Evolutionary conservation across 495 filamentous ascomycete species (phyloP).

Genomic region (Coniosporium apollinis): DNA sequence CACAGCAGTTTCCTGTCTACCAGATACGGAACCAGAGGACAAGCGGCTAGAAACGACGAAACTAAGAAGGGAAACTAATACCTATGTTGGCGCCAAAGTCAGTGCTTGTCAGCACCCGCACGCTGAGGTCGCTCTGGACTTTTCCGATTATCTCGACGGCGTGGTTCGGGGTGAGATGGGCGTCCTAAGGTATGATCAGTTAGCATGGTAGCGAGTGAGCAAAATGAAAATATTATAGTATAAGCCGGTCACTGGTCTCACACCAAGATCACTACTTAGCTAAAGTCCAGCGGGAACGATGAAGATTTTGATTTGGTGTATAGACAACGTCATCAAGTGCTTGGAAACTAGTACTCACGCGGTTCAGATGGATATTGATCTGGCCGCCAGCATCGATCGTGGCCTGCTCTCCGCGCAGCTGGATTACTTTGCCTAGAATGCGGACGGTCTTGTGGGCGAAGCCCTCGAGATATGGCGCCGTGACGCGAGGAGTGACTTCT

Average conservation of each 20-base stretch:
- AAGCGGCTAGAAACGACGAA: too few species aligned
- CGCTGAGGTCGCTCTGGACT: constrained; percentile 59
- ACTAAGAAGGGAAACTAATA: too few species aligned
- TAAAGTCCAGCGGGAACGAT: background rate
- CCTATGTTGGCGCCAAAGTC: constrained; percentile 65
- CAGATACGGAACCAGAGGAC: too few species aligned
- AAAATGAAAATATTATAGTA: background rate
- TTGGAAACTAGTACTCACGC: constrained; percentile 36
- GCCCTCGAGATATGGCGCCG: constrained; percentile 20
- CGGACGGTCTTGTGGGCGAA: constrained; percentile 45
- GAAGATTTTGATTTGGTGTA: constrained; percentile 1
- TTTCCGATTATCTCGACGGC: constrained; percentile 83
- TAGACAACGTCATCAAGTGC: too few species aligned
- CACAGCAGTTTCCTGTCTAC: too few species aligned
- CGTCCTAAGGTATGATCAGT: constrained; percentile 36
- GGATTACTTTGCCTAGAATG: constrained; percentile 67
- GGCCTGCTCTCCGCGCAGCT: constrained; percentile 67
- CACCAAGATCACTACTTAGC: too few species aligned
- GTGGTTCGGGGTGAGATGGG: constrained; percentile 60
- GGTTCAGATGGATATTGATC: constrained; percentile 54
- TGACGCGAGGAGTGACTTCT: constrained; percentile 27
- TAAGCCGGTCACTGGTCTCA: too few species aligned
- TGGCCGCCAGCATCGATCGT: constrained; percentile 59
- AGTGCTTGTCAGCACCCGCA: constrained; percentile 56
- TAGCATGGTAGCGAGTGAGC: constrained; percentile 3